phyloP scores from a whole-genome alignment of 768 basidiomycete species.

The Boletus pseudopeckii region DNA sequence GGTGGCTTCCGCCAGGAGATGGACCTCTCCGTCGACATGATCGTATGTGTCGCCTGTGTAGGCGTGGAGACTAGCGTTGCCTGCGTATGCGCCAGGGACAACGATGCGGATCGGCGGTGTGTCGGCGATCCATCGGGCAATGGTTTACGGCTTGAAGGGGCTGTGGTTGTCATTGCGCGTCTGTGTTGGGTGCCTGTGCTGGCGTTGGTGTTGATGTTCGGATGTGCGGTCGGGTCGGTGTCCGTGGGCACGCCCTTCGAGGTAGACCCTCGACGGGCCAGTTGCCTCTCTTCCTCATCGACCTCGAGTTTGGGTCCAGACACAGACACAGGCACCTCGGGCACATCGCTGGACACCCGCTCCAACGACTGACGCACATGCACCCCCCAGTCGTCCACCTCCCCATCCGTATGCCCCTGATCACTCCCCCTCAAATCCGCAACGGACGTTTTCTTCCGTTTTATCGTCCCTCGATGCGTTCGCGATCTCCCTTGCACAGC shows the following conservation, averaged over 20 bases:
- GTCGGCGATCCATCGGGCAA: background rate
- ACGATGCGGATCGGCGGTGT: conserved; percentile 17
- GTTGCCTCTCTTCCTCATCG: background rate
- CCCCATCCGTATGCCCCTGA: conserved; percentile 29
- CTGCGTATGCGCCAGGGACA: conserved; percentile 5
- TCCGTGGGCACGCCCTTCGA: background rate
- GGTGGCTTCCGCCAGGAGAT: conserved; percentile 14
- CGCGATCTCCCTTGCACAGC: background rate
- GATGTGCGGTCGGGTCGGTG: background rate
- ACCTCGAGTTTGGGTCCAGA: background rate
- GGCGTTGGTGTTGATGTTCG: background rate
- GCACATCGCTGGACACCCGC: background rate
- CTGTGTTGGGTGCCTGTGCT: background rate
- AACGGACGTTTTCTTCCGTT: conserved; percentile 20
- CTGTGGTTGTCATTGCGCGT: conserved; percentile 3
- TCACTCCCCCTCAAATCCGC: conserved; percentile 26
- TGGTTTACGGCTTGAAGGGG: background rate
- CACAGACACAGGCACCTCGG: background rate
- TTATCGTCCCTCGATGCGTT: conserved; percentile 2
- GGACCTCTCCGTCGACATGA: background rate
- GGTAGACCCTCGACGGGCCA: background rate
- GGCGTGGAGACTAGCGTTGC: background rate
- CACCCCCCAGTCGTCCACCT: conserved; percentile 3
- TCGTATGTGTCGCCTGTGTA: background rate
- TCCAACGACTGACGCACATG: background rate